phyloP scores from a whole-genome alignment of 495 filamentous ascomycete species.

The Lasiosphaeria miniovina region DNA sequence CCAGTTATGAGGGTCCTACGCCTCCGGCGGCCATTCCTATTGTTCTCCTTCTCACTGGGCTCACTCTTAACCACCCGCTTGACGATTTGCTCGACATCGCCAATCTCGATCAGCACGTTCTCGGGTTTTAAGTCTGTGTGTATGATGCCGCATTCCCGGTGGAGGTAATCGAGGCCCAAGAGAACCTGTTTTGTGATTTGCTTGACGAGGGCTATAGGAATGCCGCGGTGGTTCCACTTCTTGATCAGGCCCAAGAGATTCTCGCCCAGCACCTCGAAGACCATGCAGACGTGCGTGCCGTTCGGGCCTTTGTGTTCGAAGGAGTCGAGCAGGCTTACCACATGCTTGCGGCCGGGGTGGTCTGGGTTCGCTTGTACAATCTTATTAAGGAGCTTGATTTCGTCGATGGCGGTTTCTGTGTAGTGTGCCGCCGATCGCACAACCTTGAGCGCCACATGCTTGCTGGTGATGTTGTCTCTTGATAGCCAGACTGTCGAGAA shows the following conservation, averaged over 20 bases:
- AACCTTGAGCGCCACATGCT: conserved; percentile 96
- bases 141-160: conserved; percentile 97
- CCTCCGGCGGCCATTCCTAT: conserved; percentile 88
- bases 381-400: conserved; percentile 95
- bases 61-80: conserved; percentile 92
- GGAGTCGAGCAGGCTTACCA: conserved; percentile 91
- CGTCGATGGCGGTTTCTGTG: conserved; percentile 97
- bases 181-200: conserved; percentile 99
- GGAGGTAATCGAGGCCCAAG: conserved; percentile 90
- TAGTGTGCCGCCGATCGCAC: conserved; percentile 97
- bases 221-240: conserved; percentile 95
- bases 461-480: conserved; percentile 81
- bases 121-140: conserved; percentile 98
- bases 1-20: conserved; percentile 94
- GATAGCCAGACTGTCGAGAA: conserved; percentile 99
- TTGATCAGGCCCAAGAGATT: conserved; percentile 96
- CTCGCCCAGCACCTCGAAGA: conserved; percentile 96
- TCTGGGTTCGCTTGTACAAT: conserved; percentile 92
- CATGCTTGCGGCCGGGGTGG: conserved; percentile 89
- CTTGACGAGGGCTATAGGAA: conserved; percentile 93
- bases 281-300: conserved; percentile 97
- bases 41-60: conserved; percentile 77
- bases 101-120: conserved; percentile 98
- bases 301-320: conserved; percentile 98
- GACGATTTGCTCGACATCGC: conserved; percentile 94